Conservation (phyloP, 2,329 filamentous ascomycete genomes). For the Lecanoromycetidae sp. region DNA sequence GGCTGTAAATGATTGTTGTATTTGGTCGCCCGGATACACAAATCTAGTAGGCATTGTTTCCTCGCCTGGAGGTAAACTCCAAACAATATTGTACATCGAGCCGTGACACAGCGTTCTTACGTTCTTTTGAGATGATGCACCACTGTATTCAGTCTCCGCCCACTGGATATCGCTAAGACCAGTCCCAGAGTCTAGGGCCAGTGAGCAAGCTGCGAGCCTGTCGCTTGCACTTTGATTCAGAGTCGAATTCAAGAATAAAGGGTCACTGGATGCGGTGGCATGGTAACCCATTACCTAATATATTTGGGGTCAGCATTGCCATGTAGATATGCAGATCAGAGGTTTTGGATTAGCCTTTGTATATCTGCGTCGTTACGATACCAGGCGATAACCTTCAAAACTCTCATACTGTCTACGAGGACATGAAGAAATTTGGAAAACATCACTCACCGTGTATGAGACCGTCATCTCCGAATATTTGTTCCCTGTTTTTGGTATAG, state of each 20-base stretch:
- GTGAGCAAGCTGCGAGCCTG: neutral
- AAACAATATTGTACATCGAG: neutral
- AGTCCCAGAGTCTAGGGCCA: neutral
- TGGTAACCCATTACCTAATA: neutral
- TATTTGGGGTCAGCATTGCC: too few species aligned
- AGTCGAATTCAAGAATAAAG: slow-evolving; percentile 12
- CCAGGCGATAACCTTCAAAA: too few species aligned
- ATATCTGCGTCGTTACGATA: too few species aligned
- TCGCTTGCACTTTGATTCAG: neutral
- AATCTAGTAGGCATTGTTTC: slow-evolving; percentile 19
- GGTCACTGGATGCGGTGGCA: slow-evolving; percentile 15
- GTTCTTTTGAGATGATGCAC: too few species aligned
- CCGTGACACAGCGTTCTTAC: neutral
- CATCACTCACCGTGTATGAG: neutral
- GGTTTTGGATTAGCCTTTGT: too few species aligned
- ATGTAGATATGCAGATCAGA: too few species aligned
- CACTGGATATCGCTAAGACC: too few species aligned
- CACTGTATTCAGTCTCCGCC: too few species aligned
- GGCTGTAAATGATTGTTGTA: slow-evolving; percentile 17
- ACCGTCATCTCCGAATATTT: neutral
- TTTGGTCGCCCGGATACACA: slow-evolving; percentile 24
- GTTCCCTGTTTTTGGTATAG: neutral
- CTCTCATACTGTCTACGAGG: too few species aligned
- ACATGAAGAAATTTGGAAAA: too few species aligned
- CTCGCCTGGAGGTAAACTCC: too few species aligned